These are phyloP conservation scores for Penicillium sp. DNA, from an alignment of 2,329 filamentous ascomycete species.

Conservation along the genomic window DNA sequence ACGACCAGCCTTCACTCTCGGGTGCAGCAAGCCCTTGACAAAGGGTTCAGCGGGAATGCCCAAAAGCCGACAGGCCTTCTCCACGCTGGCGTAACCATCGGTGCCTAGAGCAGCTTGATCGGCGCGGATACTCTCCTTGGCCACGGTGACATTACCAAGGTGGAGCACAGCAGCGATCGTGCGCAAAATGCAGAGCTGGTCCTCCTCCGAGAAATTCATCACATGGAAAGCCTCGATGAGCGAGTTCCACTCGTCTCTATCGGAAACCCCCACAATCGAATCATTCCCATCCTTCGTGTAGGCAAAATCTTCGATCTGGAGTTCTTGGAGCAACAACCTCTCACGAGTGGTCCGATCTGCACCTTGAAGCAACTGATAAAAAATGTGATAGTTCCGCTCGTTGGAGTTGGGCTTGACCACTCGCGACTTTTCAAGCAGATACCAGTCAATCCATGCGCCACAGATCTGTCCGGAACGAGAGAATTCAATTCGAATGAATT, in stretches of 20 bases:
- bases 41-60: conserved; percentile 87
- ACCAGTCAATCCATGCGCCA: conserved; percentile 98
- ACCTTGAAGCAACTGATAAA: conserved; percentile 92
- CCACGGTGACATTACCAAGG: conserved; percentile 86
- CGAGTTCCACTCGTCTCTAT: conserved; percentile 85
- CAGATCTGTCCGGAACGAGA: conserved; percentile 85
- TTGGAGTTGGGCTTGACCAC: conserved; percentile 86
- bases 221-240: conserved; percentile 91
- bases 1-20: conserved; percentile 89
- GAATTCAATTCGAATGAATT: conserved; percentile 98
- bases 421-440: conserved; percentile 95
- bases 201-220: conserved; percentile 88
- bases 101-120: conserved; percentile 86
- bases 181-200: conserved; percentile 80
- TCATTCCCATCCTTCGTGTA: conserved; percentile 94
- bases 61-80: conserved; percentile 80
- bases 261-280: conserved; percentile 86
- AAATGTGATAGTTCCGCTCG: conserved; percentile 96
- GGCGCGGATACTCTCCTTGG: conserved; percentile 86
- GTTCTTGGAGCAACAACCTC: conserved; percentile 74
- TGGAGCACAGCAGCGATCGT: conserved; percentile 92
- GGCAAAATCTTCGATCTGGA: conserved; percentile 83
- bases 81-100: conserved; percentile 75
- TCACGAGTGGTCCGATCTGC: conserved; percentile 75
- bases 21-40: conserved; percentile 85